phyloP scores from a whole-genome alignment of 805 yeast genomes.

The Myxozyma geophila region DNA sequence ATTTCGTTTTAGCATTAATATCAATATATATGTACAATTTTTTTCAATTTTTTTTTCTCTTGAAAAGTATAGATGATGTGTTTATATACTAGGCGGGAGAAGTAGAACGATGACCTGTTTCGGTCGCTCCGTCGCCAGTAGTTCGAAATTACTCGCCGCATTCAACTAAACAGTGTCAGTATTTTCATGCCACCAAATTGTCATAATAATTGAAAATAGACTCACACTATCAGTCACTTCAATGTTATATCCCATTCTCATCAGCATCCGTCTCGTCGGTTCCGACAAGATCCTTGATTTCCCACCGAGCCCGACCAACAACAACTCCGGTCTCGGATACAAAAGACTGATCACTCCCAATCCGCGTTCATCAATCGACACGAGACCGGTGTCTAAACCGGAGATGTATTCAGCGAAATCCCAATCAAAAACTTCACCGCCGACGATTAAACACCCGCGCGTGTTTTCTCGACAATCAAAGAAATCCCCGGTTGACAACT shows the following conservation, averaged over 20 bases:
- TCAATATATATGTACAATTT: neutral
- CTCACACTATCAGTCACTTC: slow-evolving; percentile 66
- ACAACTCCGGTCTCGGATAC: slow-evolving; percentile 77
- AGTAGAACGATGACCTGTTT: slow-evolving; percentile 72
- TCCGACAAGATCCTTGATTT: slow-evolving; percentile 66
- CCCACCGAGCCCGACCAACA: slow-evolving; percentile 71
- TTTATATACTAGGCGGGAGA: slow-evolving; percentile 65
- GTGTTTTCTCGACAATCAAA: slow-evolving; percentile 45
- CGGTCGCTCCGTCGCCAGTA: slow-evolving; percentile 80
- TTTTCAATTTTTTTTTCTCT: neutral
- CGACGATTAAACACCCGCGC: slow-evolving; percentile 49
- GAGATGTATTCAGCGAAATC: slow-evolving; percentile 49
- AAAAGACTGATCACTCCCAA: slow-evolving; percentile 57
- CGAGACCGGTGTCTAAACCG: slow-evolving; percentile 59
- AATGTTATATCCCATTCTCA: slow-evolving; percentile 66
- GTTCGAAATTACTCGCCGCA: slow-evolving; percentile 72
- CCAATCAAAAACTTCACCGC: slow-evolving; percentile 64
- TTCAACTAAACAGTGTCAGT: slow-evolving; percentile 42
- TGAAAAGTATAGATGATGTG: neutral
- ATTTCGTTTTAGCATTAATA: neutral
- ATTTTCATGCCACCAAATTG: neutral
- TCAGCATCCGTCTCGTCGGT: slow-evolving; percentile 55
- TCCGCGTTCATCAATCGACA: slow-evolving; percentile 55
- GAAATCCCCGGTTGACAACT: slow-evolving; percentile 23
- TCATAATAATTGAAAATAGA: neutral